Conservation (phyloP, 1,139 yeast species). For the Taiozyma onychis region DNA sequence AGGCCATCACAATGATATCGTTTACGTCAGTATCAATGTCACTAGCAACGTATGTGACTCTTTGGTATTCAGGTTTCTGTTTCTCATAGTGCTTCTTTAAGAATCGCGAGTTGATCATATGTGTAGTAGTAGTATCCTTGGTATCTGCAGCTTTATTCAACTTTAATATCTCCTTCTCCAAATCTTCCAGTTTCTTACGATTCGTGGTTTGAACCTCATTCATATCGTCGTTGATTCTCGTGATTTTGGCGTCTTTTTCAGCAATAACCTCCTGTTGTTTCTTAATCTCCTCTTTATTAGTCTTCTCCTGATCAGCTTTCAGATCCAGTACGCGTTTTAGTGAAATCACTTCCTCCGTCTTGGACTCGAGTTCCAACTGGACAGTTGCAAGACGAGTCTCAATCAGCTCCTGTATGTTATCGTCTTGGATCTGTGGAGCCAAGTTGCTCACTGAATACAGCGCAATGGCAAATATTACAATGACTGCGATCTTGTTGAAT, state of each 20-base stretch:
- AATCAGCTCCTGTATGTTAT: neutral
- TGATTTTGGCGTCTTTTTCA: neutral
- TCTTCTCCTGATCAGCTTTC: neutral
- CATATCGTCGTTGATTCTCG: neutral
- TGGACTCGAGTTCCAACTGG: neutral
- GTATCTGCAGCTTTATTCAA: neutral
- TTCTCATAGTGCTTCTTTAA: slow-evolving; percentile 2
- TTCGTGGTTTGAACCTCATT: neutral
- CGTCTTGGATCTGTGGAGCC: neutral
- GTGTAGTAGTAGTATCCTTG: neutral
- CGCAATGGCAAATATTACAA: neutral
- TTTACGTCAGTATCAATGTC: slow-evolving; percentile 6
- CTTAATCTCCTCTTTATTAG: neutral
- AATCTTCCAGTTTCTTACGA: neutral
- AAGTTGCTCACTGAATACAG: neutral
- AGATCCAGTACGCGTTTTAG: neutral
- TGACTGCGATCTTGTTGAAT: neutral
- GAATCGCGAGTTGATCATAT: slow-evolving; percentile 7
- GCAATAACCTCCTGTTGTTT: neutral
- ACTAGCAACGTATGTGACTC: slow-evolving; percentile 7
- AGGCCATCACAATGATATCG: slow-evolving; percentile 13
- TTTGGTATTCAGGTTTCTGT: slow-evolving; percentile 12
- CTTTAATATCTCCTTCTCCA: neutral
- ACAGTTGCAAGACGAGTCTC: neutral
- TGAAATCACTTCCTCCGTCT: slow-evolving; percentile 1